Base-by-base conservation (phyloP, 2,329 filamentous ascomycete species). In the Fusarium nelsonii region DNA sequence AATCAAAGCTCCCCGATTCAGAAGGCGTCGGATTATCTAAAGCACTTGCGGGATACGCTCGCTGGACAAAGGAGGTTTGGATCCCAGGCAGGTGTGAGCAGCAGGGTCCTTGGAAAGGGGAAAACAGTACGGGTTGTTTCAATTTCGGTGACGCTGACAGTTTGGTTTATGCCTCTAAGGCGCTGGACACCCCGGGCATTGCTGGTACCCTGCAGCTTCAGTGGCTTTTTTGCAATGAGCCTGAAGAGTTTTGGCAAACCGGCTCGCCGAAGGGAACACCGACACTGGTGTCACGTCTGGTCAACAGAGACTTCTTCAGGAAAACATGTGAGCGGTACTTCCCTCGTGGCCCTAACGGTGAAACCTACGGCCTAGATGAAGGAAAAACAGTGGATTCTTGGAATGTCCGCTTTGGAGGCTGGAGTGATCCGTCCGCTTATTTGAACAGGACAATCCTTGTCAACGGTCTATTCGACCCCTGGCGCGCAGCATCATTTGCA, bases 181-280 rank as follows among this genome's bases (percentile, higher is more conserved):
- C 14, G 1, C 4, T 58, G 33, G 20, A 16, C 10, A 41, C 32
- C 20, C 16, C 16, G 10, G 2, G 33, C 3, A 20, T 58, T 6
- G 26, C 18, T 5, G 51, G 39, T 3, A 45, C 51, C 5, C 40
- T 57, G 4, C 56, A 58, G 33, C 0, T 33, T 3, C 39, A 57
- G 39, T 58, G 51, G 51, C 56, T 58, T 3, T n/a, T 39, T 2
- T 58, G 56, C 20, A 58, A 58, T 1, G 56, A 45, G 26, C 56
- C 56, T 11, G 56, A 58, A 6, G 56, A 58, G 7, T 45, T 20
- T 6, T 58, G 56, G 56, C 56, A 58, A 37, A 57, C 56, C 5
- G 56, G 56, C 1, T 58, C 52, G 4, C 56, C 56, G 12, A 15
- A 39, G 26, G 33, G 33, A 28, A 46, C 40, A 4, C 52, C 40